phyloP scores from a whole-genome alignment of 1,284 basidiomycete genomes.

The Kalmanozyma brasiliensis region DNA sequence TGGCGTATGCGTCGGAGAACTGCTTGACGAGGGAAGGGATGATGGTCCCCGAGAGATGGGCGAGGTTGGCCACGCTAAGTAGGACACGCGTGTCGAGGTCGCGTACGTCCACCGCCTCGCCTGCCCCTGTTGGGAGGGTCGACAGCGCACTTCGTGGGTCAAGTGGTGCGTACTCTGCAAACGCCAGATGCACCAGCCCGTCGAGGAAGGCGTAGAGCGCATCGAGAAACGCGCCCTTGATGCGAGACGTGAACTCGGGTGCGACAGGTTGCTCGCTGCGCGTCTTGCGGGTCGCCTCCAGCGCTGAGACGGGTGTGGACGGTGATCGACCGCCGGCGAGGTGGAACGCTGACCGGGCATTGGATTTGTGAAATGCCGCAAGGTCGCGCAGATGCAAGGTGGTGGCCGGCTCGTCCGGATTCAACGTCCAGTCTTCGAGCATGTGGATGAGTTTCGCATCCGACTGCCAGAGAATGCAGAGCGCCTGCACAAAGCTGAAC shows the following conservation, averaged over 20 bases:
- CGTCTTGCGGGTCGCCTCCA: slow-evolving; percentile 28
- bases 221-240: slow-evolving; percentile 88
- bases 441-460: slow-evolving; percentile 86
- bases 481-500: slow-evolving; percentile 87
- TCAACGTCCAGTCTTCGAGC: slow-evolving; percentile 85
- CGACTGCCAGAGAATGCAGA: slow-evolving; percentile 82
- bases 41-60: slow-evolving; percentile 76
- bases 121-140: no score
- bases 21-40: slow-evolving; percentile 84
- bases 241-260: slow-evolving; percentile 71
- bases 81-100: slow-evolving; percentile 80
- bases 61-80: slow-evolving; percentile 88
- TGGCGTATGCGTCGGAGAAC: slow-evolving; percentile 80
- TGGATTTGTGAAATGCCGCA: slow-evolving; percentile 83
- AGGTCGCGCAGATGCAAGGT: slow-evolving; percentile 77
- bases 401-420: slow-evolving; percentile 70
- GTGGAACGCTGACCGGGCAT: slow-evolving; percentile 82
- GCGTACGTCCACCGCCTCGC: slow-evolving; percentile 65
- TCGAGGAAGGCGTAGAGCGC: slow-evolving; percentile 88
- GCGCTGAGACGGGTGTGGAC: slow-evolving; percentile 9
- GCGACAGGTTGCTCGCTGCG: slow-evolving; percentile 31
- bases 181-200: slow-evolving; percentile 85
- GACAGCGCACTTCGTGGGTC: slow-evolving; percentile 50
- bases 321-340: slow-evolving; percentile 78
- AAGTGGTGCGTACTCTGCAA: slow-evolving; percentile 67